Conservation (phyloP, 169 alveolate genomes). For the Blepharisma undulans region DNA sequence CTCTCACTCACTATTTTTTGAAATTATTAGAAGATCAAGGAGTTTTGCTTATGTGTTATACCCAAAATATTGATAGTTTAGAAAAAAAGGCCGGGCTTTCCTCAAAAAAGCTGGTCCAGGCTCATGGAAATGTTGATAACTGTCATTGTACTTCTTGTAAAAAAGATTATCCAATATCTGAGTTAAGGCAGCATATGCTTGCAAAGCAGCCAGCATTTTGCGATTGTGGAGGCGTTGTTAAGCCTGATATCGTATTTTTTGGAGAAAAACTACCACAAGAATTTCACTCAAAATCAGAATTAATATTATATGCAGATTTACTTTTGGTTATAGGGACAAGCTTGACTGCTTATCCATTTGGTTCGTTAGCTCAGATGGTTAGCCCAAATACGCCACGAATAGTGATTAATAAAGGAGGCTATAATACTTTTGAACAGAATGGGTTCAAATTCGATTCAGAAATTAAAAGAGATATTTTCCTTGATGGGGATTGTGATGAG, state of each 20-base stretch:
- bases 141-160: conserved; percentile 78
- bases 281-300: conserved; percentile 52
- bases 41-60: conserved; percentile 51
- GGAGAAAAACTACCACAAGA: conserved; percentile 83
- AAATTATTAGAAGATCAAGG: conserved; percentile 54
- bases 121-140: conserved; percentile 80
- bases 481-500: conserved; percentile 7
- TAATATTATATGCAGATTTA: conserved; percentile 64
- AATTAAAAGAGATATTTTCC: not conserved
- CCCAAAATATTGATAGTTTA: conserved; percentile 87
- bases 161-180: conserved; percentile 44
- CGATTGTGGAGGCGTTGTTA: conserved; percentile 74
- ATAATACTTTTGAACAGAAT: not conserved
- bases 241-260: conserved; percentile 86
- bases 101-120: conserved; percentile 66
- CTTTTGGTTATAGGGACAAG: conserved; percentile 84
- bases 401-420: conserved; percentile 63
- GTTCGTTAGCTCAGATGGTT: conserved; percentile 50
- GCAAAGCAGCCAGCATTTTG: conserved; percentile 66
- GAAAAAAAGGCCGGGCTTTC: conserved; percentile 82
- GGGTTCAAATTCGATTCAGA: not conserved
- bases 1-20: conserved; percentile 74
- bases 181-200: conserved; percentile 54
- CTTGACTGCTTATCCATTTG: conserved; percentile 78
- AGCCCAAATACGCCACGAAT: conserved; percentile 54